A percentile compares a stretch with the other conserved stretches of the same genome.
Evolutionary conservation across 1,284 basidiomycete species (phyloP).

Genomic region (Irpex sp.): DNA sequence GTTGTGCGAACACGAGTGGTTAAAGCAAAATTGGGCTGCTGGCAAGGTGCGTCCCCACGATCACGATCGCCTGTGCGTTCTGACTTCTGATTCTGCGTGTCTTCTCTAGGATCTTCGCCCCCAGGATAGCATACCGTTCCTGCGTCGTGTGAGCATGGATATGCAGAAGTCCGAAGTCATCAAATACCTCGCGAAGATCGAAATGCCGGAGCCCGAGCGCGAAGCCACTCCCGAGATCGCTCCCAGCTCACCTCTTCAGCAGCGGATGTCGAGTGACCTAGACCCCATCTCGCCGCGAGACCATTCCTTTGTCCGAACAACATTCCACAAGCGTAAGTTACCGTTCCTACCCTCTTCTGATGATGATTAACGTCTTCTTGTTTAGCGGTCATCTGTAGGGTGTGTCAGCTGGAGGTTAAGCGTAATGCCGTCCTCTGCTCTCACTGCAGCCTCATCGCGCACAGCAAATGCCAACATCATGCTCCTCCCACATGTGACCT

Average conservation of each 20-base stretch:
- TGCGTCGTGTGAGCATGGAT: slow-evolving; percentile 86
- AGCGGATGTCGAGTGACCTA: slow-evolving; percentile 36
- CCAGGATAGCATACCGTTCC: slow-evolving; percentile 92
- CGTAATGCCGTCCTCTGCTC: slow-evolving; percentile 87
- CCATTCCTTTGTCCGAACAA: slow-evolving; percentile 88
- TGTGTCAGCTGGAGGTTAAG: slow-evolving; percentile 80
- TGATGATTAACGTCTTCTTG: neutral
- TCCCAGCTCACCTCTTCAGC: slow-evolving; percentile 22
- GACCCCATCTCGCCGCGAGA: slow-evolving; percentile 56
- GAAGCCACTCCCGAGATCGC: slow-evolving; percentile 35
- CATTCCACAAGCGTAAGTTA: slow-evolving; percentile 83
- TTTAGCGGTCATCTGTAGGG: slow-evolving; percentile 81
- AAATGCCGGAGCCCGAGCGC: slow-evolving; percentile 42
- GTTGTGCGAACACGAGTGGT: slow-evolving; percentile 89
- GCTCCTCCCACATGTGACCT: slow-evolving; percentile 83
- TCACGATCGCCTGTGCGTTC: neutral
- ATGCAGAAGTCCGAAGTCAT: slow-evolving; percentile 67
- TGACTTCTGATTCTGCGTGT: neutral
- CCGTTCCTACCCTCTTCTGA: no score
- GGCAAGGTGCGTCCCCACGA: slow-evolving; percentile 53
- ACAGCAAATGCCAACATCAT: slow-evolving; percentile 72
- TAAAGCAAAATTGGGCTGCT: slow-evolving; percentile 75
- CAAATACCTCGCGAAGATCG: slow-evolving; percentile 48
- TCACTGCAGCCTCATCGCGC: slow-evolving; percentile 86
- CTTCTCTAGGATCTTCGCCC: slow-evolving; percentile 68